These are phyloP conservation scores for Bipolaris bicolor DNA, from an alignment of 2,329 filamentous ascomycete species.

Conservation along the genomic window DNA sequence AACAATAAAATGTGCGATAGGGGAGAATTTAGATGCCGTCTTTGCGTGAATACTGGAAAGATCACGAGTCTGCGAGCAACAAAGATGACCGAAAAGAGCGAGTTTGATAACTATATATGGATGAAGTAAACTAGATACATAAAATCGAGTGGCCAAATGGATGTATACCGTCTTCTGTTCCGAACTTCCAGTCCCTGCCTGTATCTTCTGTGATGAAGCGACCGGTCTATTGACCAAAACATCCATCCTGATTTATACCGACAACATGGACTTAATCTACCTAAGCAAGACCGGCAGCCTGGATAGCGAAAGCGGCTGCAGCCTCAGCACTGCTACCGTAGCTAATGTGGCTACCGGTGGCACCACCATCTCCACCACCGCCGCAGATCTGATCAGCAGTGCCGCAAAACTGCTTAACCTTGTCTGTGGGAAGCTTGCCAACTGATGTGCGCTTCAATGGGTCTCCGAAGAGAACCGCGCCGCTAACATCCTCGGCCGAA, in stretches of 20 bases:
- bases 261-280: neutral
- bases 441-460: slow-evolving; percentile 38
- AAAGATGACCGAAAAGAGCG: slow-evolving; percentile 43
- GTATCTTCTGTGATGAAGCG: neutral
- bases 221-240: neutral
- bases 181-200: neutral
- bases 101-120: slow-evolving; percentile 62
- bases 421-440: slow-evolving; percentile 23
- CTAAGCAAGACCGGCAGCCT: slow-evolving; percentile 31
- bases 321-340: slow-evolving; percentile 37
- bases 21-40: neutral
- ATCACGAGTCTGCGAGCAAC: no score
- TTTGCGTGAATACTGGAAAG: neutral
- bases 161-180: neutral
- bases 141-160: slow-evolving; percentile 9
- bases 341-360: slow-evolving; percentile 37
- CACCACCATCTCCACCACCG: slow-evolving; percentile 31
- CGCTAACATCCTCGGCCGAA: slow-evolving; percentile 30
- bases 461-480: slow-evolving; percentile 40
- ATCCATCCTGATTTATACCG: neutral
- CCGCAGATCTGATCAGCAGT: slow-evolving; percentile 35
- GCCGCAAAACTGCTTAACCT: slow-evolving; percentile 40
- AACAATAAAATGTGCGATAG: no score
- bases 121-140: neutral
- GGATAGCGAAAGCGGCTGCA: slow-evolving; percentile 37